A percentile compares a stretch with the other conserved stretches of the same genome.
These are phyloP conservation scores for Luvunga scandens DNA, from an alignment of 345 rosid genomes.

Conservation along the genomic window DNA sequence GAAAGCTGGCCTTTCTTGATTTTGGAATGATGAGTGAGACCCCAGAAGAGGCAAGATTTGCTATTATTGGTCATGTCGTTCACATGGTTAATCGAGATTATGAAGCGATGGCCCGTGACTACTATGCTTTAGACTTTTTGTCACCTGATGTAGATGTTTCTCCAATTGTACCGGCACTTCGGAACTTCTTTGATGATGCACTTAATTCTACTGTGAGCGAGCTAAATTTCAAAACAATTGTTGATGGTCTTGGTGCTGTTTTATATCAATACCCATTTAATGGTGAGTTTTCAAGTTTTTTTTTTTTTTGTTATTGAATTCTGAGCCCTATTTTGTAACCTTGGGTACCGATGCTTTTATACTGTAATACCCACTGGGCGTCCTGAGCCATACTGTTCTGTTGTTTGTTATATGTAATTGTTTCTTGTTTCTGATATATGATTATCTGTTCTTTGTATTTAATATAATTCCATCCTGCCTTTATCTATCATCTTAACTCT, in stretches of 20 bases:
- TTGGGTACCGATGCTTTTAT: not conserved
- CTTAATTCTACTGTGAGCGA: slow-evolving; percentile 91
- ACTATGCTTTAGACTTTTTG: slow-evolving; percentile 79
- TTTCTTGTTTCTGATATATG: not conserved
- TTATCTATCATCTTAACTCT: not conserved
- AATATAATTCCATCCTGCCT: not conserved
- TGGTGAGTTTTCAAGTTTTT: slow-evolving; percentile 34
- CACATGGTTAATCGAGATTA: slow-evolving; percentile 97
- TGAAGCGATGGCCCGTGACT: slow-evolving; percentile 98
- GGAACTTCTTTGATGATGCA: slow-evolving; percentile 87
- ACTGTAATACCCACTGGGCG: not conserved
- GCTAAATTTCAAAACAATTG: slow-evolving; percentile 85
- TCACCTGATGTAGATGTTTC: slow-evolving; percentile 88
- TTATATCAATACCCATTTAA: slow-evolving; percentile 87
- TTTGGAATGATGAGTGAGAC: slow-evolving; percentile 99
- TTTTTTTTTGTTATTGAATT: not conserved
- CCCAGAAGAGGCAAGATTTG: slow-evolving; percentile 95
- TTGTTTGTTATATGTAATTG: not conserved
- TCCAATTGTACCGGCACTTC: slow-evolving; percentile 88
- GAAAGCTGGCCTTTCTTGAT: slow-evolving; percentile 96
- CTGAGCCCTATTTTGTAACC: not conserved
- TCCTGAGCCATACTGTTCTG: not conserved
- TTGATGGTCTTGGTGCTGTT: slow-evolving; percentile 91
- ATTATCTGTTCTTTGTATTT: not conserved
- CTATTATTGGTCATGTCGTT: slow-evolving; percentile 89